These are phyloP conservation scores for Lentinula sp. DNA, from an alignment of 768 basidiomycete species.

Conservation along the genomic window DNA sequence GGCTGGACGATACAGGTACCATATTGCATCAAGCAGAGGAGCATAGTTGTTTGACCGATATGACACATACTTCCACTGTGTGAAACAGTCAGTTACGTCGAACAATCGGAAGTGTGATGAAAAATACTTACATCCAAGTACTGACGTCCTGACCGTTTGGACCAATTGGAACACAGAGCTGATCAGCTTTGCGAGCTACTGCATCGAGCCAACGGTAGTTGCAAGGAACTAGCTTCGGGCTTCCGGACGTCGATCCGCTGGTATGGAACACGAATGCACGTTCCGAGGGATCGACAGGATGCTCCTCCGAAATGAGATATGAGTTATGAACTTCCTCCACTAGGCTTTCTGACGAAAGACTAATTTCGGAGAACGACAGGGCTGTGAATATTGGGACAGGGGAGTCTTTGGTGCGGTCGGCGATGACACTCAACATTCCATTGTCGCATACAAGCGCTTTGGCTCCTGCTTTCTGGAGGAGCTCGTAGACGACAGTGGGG, in stretches of 20 bases:
- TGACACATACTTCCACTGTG: constrained; percentile 80
- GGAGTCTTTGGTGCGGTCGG: constrained; percentile 26
- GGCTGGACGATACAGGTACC: constrained; percentile 71
- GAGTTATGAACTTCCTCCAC: constrained; percentile 11
- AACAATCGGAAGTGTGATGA: constrained; percentile 13
- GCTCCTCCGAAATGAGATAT: constrained; percentile 16
- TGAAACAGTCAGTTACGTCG: constrained; percentile 22
- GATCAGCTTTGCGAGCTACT: constrained; percentile 50
- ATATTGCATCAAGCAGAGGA: constrained; percentile 66
- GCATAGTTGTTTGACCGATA: constrained; percentile 73
- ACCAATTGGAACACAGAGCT: constrained; percentile 41
- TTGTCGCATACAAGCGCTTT: constrained; percentile 57
- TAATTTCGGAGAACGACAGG: constrained; percentile 28
- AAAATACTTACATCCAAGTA: constrained; percentile 58
- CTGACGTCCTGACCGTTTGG: constrained; percentile 57
- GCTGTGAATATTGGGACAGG: constrained; percentile 46
- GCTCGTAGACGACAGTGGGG: constrained; percentile 62
- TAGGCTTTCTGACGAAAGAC: not conserved
- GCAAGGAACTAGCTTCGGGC: constrained; percentile 73
- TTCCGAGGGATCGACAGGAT: constrained; percentile 22
- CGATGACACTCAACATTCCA: constrained; percentile 34
- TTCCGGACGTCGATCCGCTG: constrained; percentile 79
- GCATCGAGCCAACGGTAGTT: constrained; percentile 60
- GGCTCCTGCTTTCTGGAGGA: constrained; percentile 57
- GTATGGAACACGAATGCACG: constrained; percentile 66